Base-by-base conservation (phyloP, 1,139 yeast genomes). In the Scheffersomyces stambukii region DNA sequence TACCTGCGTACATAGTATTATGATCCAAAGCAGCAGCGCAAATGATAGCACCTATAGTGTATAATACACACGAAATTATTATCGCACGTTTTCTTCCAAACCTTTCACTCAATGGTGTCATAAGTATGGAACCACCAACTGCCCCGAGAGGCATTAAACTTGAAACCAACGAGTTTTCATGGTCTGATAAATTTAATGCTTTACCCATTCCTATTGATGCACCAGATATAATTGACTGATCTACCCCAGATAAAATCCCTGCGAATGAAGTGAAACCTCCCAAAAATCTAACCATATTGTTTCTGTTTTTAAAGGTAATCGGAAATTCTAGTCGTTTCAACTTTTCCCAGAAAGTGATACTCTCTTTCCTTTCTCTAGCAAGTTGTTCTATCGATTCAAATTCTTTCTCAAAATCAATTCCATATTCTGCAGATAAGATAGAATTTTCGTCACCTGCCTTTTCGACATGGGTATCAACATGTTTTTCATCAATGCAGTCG, bases 81-180 rank as follows among this genome's bases (percentile, higher is more conserved):
- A 76, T 60, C 4, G 79, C 58, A 35, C 54, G 50, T 40, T 74
- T 64, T 47, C 82, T 62, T 13, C 83, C 82, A 23, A 71, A 55
- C 35, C 39, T 52, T 43, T 73, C 77, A 43, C 64, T 67, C 28
- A 69, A 48, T 3, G 76, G 76, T 4, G 75, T 61, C 57, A 70
- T 57, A 33, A 68, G 42, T 13, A 71, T 55, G 25, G 73, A 61
- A 25, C 77, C 77, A 21, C 62, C 64, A 50, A 70, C 60, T 20
- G 80, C 81, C 37, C 81, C 81, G 27, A 75, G 53, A 12, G 81
- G 81, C 77, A 75, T 74, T 34, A 74, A 60, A 19, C 78, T 60
- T 7, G 74, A 62, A 11, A 75, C 70, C 34, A 75, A 57, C 6
- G 68, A 65, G 20, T 54, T 50, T 41, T 71, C 55, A 36, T 52